These are phyloP conservation scores for Hypsizygus ulmarius DNA, from an alignment of 1,284 basidiomycete genomes.

Conservation along the genomic window DNA sequence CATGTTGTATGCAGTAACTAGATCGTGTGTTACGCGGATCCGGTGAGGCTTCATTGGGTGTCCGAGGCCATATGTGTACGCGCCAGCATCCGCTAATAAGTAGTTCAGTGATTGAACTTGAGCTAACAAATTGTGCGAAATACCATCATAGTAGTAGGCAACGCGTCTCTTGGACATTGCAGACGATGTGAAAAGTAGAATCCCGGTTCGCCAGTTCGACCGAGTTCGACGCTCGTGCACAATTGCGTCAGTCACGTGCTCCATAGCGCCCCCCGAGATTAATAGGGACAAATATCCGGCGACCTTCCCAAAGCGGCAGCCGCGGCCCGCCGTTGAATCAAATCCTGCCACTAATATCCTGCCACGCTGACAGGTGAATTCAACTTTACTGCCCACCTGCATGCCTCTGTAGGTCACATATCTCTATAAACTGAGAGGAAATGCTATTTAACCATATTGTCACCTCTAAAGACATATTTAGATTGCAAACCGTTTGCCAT, in stretches of 20 bases:
- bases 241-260: not conserved
- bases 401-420: no score
- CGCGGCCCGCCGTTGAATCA: no score
- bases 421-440: no score
- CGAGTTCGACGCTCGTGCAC: no score
- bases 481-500: no score
- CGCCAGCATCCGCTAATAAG: slow-evolving; percentile 69
- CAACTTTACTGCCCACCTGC: no score
- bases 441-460: no score
- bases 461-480: no score
- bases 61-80: slow-evolving; percentile 83
- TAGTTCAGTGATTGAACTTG: slow-evolving; percentile 8
- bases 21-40: slow-evolving; percentile 90
- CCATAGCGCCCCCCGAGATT: not conserved
- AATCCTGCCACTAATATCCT: no score
- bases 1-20: slow-evolving; percentile 90
- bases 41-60: slow-evolving; percentile 97
- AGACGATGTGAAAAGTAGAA: slow-evolving; percentile 3
- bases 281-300: slow-evolving; percentile 3
- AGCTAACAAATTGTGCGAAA: slow-evolving; percentile 14
- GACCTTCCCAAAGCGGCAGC: not conserved
- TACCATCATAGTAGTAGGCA: slow-evolving; percentile 63
- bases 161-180: slow-evolving; percentile 56
- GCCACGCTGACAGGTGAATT: no score
- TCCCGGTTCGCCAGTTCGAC: slow-evolving; percentile 24